phyloP scores from a whole-genome alignment of 768 basidiomycete genomes.

The Tricholoma sp. region DNA sequence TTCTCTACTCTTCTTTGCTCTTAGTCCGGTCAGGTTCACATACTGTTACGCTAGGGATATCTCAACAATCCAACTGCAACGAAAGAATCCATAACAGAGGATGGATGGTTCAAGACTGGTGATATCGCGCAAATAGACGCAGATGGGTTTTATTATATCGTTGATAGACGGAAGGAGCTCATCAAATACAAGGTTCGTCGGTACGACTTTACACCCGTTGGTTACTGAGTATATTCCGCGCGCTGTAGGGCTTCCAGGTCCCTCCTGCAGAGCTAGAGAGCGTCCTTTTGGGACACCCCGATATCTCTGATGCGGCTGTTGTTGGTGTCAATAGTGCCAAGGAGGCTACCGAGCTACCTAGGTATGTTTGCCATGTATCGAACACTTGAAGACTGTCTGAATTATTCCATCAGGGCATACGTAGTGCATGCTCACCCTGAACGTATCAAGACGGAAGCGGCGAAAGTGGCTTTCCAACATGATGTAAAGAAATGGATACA shows the following conservation, averaged over 20 bases:
- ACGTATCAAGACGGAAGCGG: constrained; percentile 25
- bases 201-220: neutral
- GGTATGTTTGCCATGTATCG: constrained; percentile 31
- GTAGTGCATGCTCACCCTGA: constrained; percentile 48
- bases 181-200: constrained; percentile 64
- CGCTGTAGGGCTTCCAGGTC: constrained; percentile 70
- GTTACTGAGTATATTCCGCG: neutral
- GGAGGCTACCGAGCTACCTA: constrained; percentile 79
- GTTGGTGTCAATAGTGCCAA: constrained; percentile 64
- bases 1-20: neutral
- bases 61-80: constrained; percentile 71
- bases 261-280: constrained; percentile 85
- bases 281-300: constrained; percentile 67
- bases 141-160: constrained; percentile 72
- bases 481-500: constrained; percentile 65
- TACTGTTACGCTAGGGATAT: constrained; percentile 51
- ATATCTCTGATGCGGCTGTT: constrained; percentile 76
- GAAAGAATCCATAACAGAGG: constrained; percentile 56
- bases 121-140: constrained; percentile 66
- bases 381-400: neutral
- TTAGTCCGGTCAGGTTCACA: neutral
- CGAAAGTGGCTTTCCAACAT: constrained; percentile 38
- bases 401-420: constrained; percentile 44
- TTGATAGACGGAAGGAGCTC: constrained; percentile 70
- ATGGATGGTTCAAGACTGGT: constrained; percentile 88